These are phyloP conservation scores for Daldinia decipiens DNA, from an alignment of 495 filamentous ascomycete species.

Conservation along the genomic window DNA sequence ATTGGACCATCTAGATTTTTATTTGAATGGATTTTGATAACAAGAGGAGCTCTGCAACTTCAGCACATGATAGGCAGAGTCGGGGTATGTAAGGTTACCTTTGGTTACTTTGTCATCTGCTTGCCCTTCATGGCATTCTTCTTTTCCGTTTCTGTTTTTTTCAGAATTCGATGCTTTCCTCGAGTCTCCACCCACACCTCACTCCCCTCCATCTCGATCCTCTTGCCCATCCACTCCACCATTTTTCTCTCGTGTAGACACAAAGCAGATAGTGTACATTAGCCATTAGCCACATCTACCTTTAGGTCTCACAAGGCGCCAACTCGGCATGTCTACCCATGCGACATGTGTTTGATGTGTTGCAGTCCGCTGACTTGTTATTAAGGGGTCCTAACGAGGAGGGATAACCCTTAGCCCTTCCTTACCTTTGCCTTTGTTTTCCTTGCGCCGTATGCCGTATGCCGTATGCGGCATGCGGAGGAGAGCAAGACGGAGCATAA, in stretches of 20 bases:
- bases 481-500: constrained; percentile 12
- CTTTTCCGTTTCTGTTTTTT: constrained; percentile 41
- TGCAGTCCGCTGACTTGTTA: constrained; percentile 27
- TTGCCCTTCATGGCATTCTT: constrained; percentile 39
- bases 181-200: constrained; percentile 22
- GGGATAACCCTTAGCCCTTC: constrained; percentile 3
- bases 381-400: constrained; percentile 28
- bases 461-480: background rate
- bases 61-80: background rate
- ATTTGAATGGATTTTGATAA: background rate
- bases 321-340: constrained; percentile 40
- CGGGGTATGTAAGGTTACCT: background rate
- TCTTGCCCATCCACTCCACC: constrained; percentile 16
- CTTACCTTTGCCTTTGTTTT: no score
- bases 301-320: constrained; percentile 33
- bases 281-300: constrained; percentile 39
- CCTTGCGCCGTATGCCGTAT: background rate
- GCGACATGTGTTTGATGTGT: constrained; percentile 16
- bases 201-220: constrained; percentile 43
- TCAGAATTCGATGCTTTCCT: constrained; percentile 44
- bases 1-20: background rate
- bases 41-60: background rate
- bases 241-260: constrained; percentile 28
- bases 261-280: constrained; percentile 32
- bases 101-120: background rate